Percentiles rank a stretch among this genome's conserved stretches.
Conservation (phyloP, 1,284 basidiomycete species). For the Moniliella sp. region DNA sequence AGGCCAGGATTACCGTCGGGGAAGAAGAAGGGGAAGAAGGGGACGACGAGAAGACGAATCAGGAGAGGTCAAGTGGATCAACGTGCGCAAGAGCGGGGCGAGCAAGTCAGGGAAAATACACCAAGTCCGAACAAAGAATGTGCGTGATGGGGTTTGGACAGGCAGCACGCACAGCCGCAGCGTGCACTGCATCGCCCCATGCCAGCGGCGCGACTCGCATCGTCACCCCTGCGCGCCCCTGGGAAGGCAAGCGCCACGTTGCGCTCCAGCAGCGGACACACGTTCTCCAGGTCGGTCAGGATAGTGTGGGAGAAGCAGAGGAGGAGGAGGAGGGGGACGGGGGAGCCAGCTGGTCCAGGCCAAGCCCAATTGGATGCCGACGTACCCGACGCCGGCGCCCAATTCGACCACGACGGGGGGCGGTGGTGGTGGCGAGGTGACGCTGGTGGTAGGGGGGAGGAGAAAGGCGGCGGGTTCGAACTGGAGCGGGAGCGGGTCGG, state of each 20-base stretch:
- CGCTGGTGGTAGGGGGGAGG: too few relatives aligned
- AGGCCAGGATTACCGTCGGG: conserved; percentile 33
- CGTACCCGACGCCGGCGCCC: conserved; percentile 24
- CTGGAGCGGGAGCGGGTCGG: background rate
- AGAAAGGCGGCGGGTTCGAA: background rate
- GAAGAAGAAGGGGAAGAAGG: too few relatives aligned
- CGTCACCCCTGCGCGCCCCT: too few relatives aligned
- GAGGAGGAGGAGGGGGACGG: too few relatives aligned
- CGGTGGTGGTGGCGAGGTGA: too few relatives aligned
- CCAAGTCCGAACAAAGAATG: conserved; percentile 27
- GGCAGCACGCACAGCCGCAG: too few relatives aligned
- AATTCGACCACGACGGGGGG: conserved; percentile 28
- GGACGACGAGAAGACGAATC: too few relatives aligned
- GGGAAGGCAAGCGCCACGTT: conserved; percentile 14
- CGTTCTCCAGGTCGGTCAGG: conserved; percentile 26
- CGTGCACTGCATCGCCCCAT: too few relatives aligned
- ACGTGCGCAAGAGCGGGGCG: conserved; percentile 18
- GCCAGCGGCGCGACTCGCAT: too few relatives aligned
- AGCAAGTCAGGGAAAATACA: conserved; percentile 31
- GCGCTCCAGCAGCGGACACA: conserved; percentile 19
- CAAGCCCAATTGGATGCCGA: conserved; percentile 18
- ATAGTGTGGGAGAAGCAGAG: too few relatives aligned
- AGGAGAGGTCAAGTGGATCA: conserved; percentile 8
- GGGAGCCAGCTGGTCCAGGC: too few relatives aligned
- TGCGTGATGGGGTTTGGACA: too few relatives aligned